Evolutionary conservation across 2,329 filamentous ascomycete species (phyloP).

Genomic region (Aspergillus sojae): DNA sequence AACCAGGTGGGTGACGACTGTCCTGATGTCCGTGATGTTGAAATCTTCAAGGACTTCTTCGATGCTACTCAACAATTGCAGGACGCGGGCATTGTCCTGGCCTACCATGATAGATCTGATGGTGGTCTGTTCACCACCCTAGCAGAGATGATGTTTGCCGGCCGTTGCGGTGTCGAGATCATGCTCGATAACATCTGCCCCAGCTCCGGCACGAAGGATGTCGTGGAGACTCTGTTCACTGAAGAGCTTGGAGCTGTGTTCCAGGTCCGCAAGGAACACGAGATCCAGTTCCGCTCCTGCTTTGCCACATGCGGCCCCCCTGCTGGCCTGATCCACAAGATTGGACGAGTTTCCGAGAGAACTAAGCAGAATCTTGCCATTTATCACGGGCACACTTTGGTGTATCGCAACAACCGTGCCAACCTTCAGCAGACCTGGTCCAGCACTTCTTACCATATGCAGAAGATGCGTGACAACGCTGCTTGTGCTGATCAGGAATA

Average conservation of each 20-base stretch:
- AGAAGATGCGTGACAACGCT: slow-evolving; percentile 85
- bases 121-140: slow-evolving; percentile 89
- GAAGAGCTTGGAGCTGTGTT: slow-evolving; percentile 96
- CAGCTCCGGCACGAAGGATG: slow-evolving; percentile 62
- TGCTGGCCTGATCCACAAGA: slow-evolving; percentile 77
- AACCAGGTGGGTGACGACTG: slow-evolving; percentile 81
- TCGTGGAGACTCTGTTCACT: slow-evolving; percentile 85
- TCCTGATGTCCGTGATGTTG: slow-evolving; percentile 81
- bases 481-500: slow-evolving; percentile 83
- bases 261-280: slow-evolving; percentile 84
- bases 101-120: slow-evolving; percentile 93
- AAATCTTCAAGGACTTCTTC: slow-evolving; percentile 85
- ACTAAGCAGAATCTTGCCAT: slow-evolving; percentile 77
- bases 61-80: slow-evolving; percentile 75
- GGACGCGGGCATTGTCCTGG: slow-evolving; percentile 73
- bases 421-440: slow-evolving; percentile 87
- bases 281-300: slow-evolving; percentile 82
- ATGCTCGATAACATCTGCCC: slow-evolving; percentile 71
- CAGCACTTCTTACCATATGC: slow-evolving; percentile 86
- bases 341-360: slow-evolving; percentile 71
- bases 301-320: slow-evolving; percentile 90
- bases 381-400: slow-evolving; percentile 67
- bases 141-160: slow-evolving; percentile 97
- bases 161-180: slow-evolving; percentile 83
- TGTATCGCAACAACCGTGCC: slow-evolving; percentile 70